These are phyloP conservation scores for Cytidiella melzeri DNA, from an alignment of 768 basidiomycete species.

Conservation along the genomic window DNA sequence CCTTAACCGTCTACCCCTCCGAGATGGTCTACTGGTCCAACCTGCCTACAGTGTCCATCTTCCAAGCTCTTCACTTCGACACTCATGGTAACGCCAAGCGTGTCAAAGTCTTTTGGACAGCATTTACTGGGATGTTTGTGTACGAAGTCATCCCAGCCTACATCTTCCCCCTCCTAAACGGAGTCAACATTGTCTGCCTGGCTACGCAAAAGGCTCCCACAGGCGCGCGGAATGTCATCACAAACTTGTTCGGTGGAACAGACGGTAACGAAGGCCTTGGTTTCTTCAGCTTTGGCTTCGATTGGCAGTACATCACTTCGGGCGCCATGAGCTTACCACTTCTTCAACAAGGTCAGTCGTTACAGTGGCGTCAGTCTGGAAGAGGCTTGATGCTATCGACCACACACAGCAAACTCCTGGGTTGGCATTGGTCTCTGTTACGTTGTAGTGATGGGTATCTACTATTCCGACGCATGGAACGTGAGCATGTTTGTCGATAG, in stretches of 20 bases:
- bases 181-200: constrained; percentile 55
- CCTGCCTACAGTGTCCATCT: constrained; percentile 52
- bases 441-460: constrained; percentile 46
- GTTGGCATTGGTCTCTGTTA: constrained; percentile 49
- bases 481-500: constrained; percentile 49
- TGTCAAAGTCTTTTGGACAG: constrained; percentile 46
- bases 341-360: constrained; percentile 43
- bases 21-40: constrained; percentile 60
- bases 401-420: constrained; percentile 46
- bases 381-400: background rate
- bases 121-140: constrained; percentile 45
- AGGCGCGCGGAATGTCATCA: constrained; percentile 42
- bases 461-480: constrained; percentile 59
- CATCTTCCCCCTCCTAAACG: constrained; percentile 60
- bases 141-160: constrained; percentile 51
- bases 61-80: constrained; percentile 53
- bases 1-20: constrained; percentile 54
- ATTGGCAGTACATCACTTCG: constrained; percentile 63
- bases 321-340: constrained; percentile 43
- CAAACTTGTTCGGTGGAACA: constrained; percentile 61
- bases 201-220: constrained; percentile 43
- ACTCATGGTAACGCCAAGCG: constrained; percentile 38
- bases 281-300: constrained; percentile 52
- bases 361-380: background rate
- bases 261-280: constrained; percentile 66